Base-by-base conservation (phyloP, 768 basidiomycete species). In the Leucosporidium yakuticum region DNA sequence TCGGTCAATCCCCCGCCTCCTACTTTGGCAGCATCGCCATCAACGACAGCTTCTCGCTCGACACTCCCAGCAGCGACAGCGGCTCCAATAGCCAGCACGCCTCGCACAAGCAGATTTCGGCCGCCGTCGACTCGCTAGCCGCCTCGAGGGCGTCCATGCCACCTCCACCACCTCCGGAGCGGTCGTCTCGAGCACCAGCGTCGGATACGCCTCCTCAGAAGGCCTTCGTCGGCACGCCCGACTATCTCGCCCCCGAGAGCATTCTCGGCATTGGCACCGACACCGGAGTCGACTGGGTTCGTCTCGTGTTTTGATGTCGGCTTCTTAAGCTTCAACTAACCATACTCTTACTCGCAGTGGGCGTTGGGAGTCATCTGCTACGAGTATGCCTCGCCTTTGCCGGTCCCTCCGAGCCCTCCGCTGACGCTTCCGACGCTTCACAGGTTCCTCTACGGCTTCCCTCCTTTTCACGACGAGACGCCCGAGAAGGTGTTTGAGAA, bases 401-500 rank as follows among this genome's bases (percentile, higher is more conserved):
- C 31, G 12, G 7, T 23, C 11, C 15, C 49, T 11, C 47, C 20
- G 19, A n/a, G 17, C 36, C 39, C 31, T 23, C 48, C 47, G 3
- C 49, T 39, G 1, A 49, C 5, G 27, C 58, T 59, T 23, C n/a
- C 57, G 19, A 23, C 2, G n/a, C 49, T n/a, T 8, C 32, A n/a
- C 69, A 74, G 73, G 44, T 76, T 99, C 79, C 80, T 98, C 47
- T 98, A 93, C 73, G 94, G 96, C 5, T 85, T 93, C 44, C 96
- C 96, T 32, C 96, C 96, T 4, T 99, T 99, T 84, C 92, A 98
- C 76, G 95, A 91, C 58, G 93, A 97, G 68, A 90, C 90, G 12
- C 95, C 96, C 0, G 93, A 96, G 78, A 90, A 89, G 79, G 94
- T 99, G 6, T 98, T 99, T 75, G 94, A 96, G 80, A 98, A 98